phyloP scores from a whole-genome alignment of 2,329 filamentous ascomycete genomes.

The Coniochaeta sp. region DNA sequence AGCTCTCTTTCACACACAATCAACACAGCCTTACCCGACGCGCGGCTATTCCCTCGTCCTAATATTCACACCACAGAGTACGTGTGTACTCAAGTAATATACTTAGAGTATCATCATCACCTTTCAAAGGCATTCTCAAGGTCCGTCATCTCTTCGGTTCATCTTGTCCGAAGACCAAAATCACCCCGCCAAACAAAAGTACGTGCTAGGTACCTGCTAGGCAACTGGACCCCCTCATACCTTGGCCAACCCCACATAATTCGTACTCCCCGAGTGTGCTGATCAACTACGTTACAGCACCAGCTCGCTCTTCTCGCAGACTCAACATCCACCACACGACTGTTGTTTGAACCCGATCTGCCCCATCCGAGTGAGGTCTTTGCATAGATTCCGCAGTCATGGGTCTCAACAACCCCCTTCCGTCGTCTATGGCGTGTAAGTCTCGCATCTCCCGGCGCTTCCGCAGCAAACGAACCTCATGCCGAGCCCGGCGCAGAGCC shows the following conservation, averaged over 20 bases:
- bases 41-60: background rate
- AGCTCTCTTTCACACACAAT: background rate
- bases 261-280: background rate
- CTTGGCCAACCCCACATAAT: background rate
- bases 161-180: background rate
- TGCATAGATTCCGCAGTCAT: slow-evolving; percentile 25
- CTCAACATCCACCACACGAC: background rate
- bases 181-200: background rate
- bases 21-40: background rate
- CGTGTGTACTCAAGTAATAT: background rate
- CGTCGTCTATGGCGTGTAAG: slow-evolving; percentile 62
- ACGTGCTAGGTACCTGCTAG: background rate
- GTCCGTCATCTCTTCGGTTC: background rate
- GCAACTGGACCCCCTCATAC: background rate
- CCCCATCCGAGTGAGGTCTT: background rate
- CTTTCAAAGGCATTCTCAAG: too few species aligned
- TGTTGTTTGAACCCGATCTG: background rate
- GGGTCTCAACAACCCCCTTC: slow-evolving; percentile 60
- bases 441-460: slow-evolving; percentile 17
- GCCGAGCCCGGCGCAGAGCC: background rate
- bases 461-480: background rate
- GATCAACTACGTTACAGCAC: background rate
- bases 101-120: background rate
- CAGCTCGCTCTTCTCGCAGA: background rate
- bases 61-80: background rate